Evolutionary conservation across 768 basidiomycete genomes (phyloP), one percentile per base, ranked within the genome.

Genomic region (Daedaleopsis nitida): DNA sequence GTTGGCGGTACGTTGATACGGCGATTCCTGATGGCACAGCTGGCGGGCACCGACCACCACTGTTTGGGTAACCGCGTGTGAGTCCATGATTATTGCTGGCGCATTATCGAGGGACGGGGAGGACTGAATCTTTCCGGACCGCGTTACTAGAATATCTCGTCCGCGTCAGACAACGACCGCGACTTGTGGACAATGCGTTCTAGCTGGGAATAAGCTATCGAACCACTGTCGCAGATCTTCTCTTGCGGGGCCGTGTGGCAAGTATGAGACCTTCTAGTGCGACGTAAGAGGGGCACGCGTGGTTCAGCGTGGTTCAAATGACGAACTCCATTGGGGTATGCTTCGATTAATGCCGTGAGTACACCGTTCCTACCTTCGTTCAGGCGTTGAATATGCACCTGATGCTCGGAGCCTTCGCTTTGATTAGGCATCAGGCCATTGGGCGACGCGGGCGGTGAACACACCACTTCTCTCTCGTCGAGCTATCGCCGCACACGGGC

Each of bases 1-100:
- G 24, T 55, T 48, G 60, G 54, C 60, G 49, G 34, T 16, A 10
- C 39, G 51, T 52, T 52, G 55, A 61, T 56, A 56, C 49, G 50
- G 16, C 10, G 39, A 44, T 35, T 35, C 49, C 27, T 24, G 44
- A 45, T 21, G 21, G 47, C 47, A 49, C 47, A 23, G 47, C 47
- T 49, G 5, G 2, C 13, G 21, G 19, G 14, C 13, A 24, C 19
- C 8, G 19, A 10, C 27, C 27, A 32, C 27, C 27, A 19, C 24
- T 9, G 8, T 4, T 11, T 24, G 21, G 23, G 3, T 9, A 24
- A 8, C 19, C 23, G 47, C 24, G 47, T 24, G 47, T 49, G 23
- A 23, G 12, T 21, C 9, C 23, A 27, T 49, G 21, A 32, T 32
- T 32, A 32, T 32, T 49, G 14, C 47, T 21, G n/a, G n/a, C n/a